These are phyloP conservation scores for Sclerotinia sclerotiorum DNA, from an alignment of 2,329 filamentous ascomycete genomes.

Conservation along the genomic window DNA sequence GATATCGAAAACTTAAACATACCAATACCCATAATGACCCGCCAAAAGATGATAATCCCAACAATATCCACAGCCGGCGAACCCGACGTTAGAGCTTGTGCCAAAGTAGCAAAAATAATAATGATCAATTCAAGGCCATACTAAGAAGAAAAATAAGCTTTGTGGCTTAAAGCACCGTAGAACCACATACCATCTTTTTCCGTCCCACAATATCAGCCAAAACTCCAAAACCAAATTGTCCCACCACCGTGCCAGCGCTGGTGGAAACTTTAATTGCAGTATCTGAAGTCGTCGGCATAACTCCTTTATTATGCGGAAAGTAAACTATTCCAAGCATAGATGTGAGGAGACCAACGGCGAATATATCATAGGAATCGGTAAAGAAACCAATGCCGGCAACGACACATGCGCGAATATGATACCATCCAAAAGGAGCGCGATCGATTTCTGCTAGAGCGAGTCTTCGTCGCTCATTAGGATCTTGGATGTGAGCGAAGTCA, in stretches of 20 bases:
- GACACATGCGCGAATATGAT: conserved; percentile 69
- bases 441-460: conserved; percentile 80
- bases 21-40: conserved; percentile 62
- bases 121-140: conserved; percentile 76
- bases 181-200: conserved; percentile 55
- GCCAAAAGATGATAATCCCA: conserved; percentile 75
- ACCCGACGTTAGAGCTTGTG: conserved; percentile 62
- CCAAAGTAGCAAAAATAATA: conserved; percentile 75
- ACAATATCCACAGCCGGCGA: conserved; percentile 62
- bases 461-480: conserved; percentile 75
- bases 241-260: conserved; percentile 77
- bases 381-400: conserved; percentile 80
- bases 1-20: conserved; percentile 29
- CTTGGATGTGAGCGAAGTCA: conserved; percentile 63
- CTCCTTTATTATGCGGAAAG: conserved; percentile 43
- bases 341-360: conserved; percentile 63
- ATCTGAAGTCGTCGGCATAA: conserved; percentile 65
- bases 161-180: neutral
- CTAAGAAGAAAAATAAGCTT: conserved; percentile 32
- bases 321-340: conserved; percentile 43
- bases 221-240: conserved; percentile 75
- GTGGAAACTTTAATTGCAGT: conserved; percentile 83
- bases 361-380: conserved; percentile 72
- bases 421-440: conserved; percentile 80
- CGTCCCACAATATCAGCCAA: conserved; percentile 74